Percentiles rank a stretch among this genome's conserved stretches.
These are phyloP conservation scores for Talaromyces verruculosus DNA, from an alignment of 2,329 filamentous ascomycete genomes.

Conservation along the genomic window DNA sequence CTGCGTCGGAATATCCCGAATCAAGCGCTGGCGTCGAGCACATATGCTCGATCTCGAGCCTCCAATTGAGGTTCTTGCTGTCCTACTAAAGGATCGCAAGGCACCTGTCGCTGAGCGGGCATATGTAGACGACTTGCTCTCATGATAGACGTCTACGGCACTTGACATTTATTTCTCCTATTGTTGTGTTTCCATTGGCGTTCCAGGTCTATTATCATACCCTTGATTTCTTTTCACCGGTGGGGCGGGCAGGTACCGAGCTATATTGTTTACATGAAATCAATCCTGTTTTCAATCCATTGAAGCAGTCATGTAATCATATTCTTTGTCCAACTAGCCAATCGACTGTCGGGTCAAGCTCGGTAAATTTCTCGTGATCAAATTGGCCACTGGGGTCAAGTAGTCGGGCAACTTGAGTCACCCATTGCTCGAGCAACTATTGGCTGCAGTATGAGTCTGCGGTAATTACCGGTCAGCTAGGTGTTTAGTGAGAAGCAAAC, in stretches of 20 bases:
- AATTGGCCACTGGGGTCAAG: background rate
- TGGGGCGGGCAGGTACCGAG: background rate
- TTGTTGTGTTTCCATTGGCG: background rate
- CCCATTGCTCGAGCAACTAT: no score
- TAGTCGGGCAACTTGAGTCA: background rate
- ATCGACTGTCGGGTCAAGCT: background rate
- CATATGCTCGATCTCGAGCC: conserved; percentile 79
- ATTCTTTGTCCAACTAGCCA: background rate
- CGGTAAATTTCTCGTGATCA: background rate
- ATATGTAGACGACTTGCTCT: conserved; percentile 54
- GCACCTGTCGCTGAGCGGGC: conserved; percentile 58
- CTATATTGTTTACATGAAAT: background rate
- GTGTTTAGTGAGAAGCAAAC: no score
- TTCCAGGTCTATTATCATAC: conserved; percentile 6
- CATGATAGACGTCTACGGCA: conserved; percentile 33
- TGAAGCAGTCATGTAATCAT: background rate
- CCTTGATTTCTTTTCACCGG: background rate
- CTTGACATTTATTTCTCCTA: background rate
- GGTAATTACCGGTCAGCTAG: no score
- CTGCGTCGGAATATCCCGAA: conserved; percentile 77
- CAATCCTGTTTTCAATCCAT: background rate
- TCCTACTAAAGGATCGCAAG: conserved; percentile 69
- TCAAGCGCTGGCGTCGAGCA: conserved; percentile 85
- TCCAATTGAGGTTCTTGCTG: conserved; percentile 84
- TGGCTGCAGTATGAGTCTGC: no score